Conservation (phyloP, 202 grass and related monocot genomes). For the Saccharum hybrid region DNA sequence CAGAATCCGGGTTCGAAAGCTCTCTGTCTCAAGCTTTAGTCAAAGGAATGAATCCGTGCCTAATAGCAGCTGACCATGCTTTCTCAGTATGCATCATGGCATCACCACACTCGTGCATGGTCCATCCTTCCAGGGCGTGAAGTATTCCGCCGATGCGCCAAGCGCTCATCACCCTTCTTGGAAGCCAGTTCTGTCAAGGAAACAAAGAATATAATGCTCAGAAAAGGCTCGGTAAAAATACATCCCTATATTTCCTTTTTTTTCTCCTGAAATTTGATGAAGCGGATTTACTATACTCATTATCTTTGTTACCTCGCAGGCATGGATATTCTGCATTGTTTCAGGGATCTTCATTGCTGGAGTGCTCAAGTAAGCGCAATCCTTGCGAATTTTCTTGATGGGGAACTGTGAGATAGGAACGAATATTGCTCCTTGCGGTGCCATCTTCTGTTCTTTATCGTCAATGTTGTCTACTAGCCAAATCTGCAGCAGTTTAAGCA, state of each 20-base stretch:
- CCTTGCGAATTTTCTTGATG: conserved; percentile 64
- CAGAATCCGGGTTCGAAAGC: background rate
- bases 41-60: conserved; percentile 71
- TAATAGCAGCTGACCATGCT: conserved; percentile 58
- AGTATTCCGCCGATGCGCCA: conserved; percentile 83
- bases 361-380: conserved; percentile 78
- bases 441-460: conserved; percentile 66
- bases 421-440: conserved; percentile 68
- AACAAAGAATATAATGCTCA: conserved; percentile 7
- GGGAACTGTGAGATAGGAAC: conserved; percentile 77
- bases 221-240: background rate
- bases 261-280: background rate
- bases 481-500: conserved; percentile 36
- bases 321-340: conserved; percentile 76
- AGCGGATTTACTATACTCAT: background rate
- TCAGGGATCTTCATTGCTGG: conserved; percentile 85
- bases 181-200: conserved; percentile 72
- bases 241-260: background rate
- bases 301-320: conserved; percentile 71
- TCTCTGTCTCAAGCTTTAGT: conserved; percentile 41
- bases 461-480: conserved; percentile 64
- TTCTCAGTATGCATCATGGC: conserved; percentile 58
- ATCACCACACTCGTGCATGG: conserved; percentile 68
- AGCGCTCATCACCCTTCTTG: conserved; percentile 84
- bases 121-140: conserved; percentile 74